Evolutionary conservation across 345 rosid species (phyloP), one percentile per base, ranked within the genome.

Genomic region (Psidium friedrichsthalianum): DNA sequence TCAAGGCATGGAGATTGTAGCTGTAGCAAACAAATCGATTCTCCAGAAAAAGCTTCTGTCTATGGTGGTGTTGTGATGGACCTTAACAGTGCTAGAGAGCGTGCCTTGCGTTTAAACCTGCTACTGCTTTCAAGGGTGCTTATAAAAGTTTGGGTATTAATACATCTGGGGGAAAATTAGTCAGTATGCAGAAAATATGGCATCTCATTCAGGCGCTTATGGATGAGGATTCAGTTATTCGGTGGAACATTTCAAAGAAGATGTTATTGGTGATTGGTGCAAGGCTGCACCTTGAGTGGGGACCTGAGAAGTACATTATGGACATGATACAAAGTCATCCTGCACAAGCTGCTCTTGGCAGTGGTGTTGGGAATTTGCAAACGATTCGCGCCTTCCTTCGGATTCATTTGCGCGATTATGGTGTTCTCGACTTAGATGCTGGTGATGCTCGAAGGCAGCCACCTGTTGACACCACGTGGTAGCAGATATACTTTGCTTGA

Each of bases 381-480:
- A 93, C 91, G 90, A 90, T 96, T 85, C 99, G 90, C 47, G 99
- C 99, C 56, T 97, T 97, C 90, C 98, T 97, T 89, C 93, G 99
- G 98, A 93, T 98, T 85, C 98, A 98, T 82, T 90, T 96, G 86
- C 94, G 98, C 89, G 99, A 96, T 90, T 98, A 95, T 86, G 99
- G 99, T 83, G 86, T 87, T 87, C 91, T 98, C 83, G 99, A 98
- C 94, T 98, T 98, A 87, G 99, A 96, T 89, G 92, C 95, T 14
- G 90, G 92, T 82, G 99, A 98, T 90, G 89, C 92, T 83, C 98
- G 93, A 86, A 93, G 98, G 91, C 99, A 96, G 91, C 99, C 99
- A 86, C 99, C 99, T 13, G 94, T 96, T 86, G 99, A 98, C 90
- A 98, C 99, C 61, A 95, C 97, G 74, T 96, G 99, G 99, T 98